phyloP scores from a whole-genome alignment of 805 yeast genomes.

The Pichia cephalocereana region DNA sequence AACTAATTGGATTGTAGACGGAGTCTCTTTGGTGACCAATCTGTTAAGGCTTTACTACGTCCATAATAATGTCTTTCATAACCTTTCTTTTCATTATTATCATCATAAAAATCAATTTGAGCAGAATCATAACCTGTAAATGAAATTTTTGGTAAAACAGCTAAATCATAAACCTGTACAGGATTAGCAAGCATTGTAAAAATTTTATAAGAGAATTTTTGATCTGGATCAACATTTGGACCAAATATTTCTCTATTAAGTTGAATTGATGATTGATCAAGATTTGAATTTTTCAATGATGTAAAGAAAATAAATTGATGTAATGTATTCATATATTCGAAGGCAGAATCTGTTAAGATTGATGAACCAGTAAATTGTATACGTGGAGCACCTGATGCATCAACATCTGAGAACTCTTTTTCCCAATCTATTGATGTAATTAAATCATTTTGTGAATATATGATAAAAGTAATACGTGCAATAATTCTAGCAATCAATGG shows the following conservation, averaged over 20 bases:
- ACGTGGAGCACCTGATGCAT: constrained; percentile 25
- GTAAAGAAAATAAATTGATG: constrained; percentile 16
- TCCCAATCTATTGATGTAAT: constrained; percentile 23
- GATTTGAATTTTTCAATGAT: constrained; percentile 15
- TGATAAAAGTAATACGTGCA: constrained; percentile 25
- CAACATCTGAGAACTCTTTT: constrained; percentile 18
- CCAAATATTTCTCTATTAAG: constrained; percentile 17
- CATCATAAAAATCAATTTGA: constrained; percentile 18
- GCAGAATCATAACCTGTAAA: constrained; percentile 21
- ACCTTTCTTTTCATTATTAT: constrained; percentile 20
- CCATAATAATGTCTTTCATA: constrained; percentile 19
- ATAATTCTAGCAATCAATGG: constrained; percentile 26
- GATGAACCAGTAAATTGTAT: constrained; percentile 26
- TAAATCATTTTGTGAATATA: constrained; percentile 19
- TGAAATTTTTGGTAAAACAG: constrained; percentile 23
- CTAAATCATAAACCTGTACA: constrained; percentile 24
- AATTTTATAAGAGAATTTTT: constrained; percentile 18
- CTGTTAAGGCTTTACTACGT: constrained; percentile 17
- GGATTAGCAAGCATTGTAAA: constrained; percentile 22
- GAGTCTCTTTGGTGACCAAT: constrained; percentile 14
- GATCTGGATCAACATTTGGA: constrained; percentile 15
- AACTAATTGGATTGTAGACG: constrained; percentile 12
- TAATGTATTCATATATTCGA: constrained; percentile 22
- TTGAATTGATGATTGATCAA: constrained; percentile 4
- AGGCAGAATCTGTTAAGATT: constrained; percentile 24